Evolutionary conservation across 495 filamentous ascomycete species (phyloP).

Genomic region (Aspergillus nidulans): DNA sequence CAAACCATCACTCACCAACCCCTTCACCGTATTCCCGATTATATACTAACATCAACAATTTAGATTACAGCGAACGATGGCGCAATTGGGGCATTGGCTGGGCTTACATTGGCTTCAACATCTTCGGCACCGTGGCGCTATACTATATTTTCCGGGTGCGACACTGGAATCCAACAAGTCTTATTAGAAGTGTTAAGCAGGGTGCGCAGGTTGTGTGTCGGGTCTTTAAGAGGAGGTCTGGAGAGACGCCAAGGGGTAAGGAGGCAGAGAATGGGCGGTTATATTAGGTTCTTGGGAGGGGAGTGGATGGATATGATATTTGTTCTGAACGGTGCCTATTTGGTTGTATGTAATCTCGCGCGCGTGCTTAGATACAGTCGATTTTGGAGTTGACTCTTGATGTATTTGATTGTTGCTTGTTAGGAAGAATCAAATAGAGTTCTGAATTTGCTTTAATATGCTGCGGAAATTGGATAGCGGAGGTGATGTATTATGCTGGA

Average conservation of each 20-base stretch:
- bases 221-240: slow-evolving; percentile 45
- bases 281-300: slow-evolving; percentile 10
- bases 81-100: slow-evolving; percentile 52
- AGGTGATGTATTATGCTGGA: no score
- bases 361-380: no score
- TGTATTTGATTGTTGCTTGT: no score
- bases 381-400: no score
- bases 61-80: slow-evolving; percentile 45
- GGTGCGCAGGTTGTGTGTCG: slow-evolving; percentile 32
- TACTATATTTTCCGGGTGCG: slow-evolving; percentile 54
- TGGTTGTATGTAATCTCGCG: no score
- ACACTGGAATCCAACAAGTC: slow-evolving; percentile 37
- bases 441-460: no score
- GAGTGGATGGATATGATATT: no score
- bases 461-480: no score
- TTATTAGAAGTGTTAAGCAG: slow-evolving; percentile 27
- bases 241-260: slow-evolving; percentile 53
- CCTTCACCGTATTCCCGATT: neutral
- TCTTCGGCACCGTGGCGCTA: slow-evolving; percentile 43
- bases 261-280: slow-evolving; percentile 48
- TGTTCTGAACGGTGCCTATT: no score
- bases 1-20: neutral
- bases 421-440: no score
- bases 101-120: slow-evolving; percentile 51
- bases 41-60: slow-evolving; percentile 1